Evolutionary conservation across 2,329 filamentous ascomycete species (phyloP).

Genomic region (Ceratocystis huliohia): DNA sequence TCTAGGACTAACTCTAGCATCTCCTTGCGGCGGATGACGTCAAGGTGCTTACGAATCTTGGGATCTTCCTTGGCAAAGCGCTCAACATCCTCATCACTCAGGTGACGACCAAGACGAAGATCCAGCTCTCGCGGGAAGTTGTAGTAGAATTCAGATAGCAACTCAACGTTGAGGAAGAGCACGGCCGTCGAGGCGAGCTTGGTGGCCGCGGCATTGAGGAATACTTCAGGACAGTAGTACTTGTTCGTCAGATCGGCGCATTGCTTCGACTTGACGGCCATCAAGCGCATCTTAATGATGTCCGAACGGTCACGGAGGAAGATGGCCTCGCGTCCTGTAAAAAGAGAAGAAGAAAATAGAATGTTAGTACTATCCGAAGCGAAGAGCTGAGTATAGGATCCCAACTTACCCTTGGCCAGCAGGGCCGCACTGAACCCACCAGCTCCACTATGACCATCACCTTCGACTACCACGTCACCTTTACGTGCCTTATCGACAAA

Average conservation of each 20-base stretch:
- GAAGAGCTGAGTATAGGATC: no score
- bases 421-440: conserved; percentile 87
- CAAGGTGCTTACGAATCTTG: conserved; percentile 75
- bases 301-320: conserved; percentile 88
- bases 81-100: conserved; percentile 70
- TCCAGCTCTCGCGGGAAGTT: conserved; percentile 92
- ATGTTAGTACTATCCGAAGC: conserved; percentile 24
- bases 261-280: conserved; percentile 81
- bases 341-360: neutral
- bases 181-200: conserved; percentile 93
- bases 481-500: conserved; percentile 86
- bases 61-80: conserved; percentile 86
- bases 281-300: conserved; percentile 77
- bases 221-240: conserved; percentile 92
- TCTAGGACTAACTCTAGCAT: conserved; percentile 82
- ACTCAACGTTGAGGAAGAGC: conserved; percentile 91
- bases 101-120: conserved; percentile 65
- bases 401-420: conserved; percentile 58
- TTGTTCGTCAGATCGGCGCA: conserved; percentile 77
- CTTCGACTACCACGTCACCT: conserved; percentile 74
- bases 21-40: conserved; percentile 85
- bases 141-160: conserved; percentile 95
- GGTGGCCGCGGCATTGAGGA: conserved; percentile 91
- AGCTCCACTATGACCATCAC: conserved; percentile 69
- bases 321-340: conserved; percentile 70